These are phyloP conservation scores for Neofusicoccum parvum DNA, from an alignment of 2,329 filamentous ascomycete species.

Conservation along the genomic window DNA sequence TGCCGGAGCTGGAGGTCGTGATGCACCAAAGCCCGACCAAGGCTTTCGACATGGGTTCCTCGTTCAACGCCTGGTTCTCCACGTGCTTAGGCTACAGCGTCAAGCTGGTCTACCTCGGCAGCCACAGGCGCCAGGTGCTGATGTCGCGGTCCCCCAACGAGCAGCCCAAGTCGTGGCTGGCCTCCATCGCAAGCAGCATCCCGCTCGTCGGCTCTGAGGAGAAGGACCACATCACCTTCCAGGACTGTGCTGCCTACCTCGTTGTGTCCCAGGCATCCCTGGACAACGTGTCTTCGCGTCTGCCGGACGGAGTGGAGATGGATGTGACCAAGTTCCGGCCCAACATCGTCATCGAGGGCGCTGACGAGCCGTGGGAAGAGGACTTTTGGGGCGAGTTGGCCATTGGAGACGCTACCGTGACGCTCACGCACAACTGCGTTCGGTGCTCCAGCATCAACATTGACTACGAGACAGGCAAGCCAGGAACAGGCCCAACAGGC, in stretches of 20 bases:
- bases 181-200: slow-evolving; percentile 30
- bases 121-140: slow-evolving; percentile 43
- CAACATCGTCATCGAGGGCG: slow-evolving; percentile 48
- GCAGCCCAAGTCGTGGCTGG: slow-evolving; percentile 35
- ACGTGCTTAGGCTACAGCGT: slow-evolving; percentile 47
- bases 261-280: slow-evolving; percentile 71
- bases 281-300: slow-evolving; percentile 59
- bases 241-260: slow-evolving; percentile 75
- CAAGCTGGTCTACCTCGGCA: slow-evolving; percentile 47
- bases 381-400: slow-evolving; percentile 49
- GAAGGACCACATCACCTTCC: slow-evolving; percentile 62
- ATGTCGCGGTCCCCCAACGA: slow-evolving; percentile 34
- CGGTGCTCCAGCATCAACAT: slow-evolving; percentile 51
- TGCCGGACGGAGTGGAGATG: slow-evolving; percentile 40
- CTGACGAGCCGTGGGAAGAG: slow-evolving; percentile 46
- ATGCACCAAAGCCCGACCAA: slow-evolving; percentile 47
- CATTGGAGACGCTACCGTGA: slow-evolving; percentile 38
- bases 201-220: slow-evolving; percentile 17
- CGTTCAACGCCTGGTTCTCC: slow-evolving; percentile 49
- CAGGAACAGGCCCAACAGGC: slow-evolving; percentile 39
- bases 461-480: slow-evolving; percentile 49
- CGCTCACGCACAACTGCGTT: slow-evolving; percentile 49
- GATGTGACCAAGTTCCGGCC: slow-evolving; percentile 52
- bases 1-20: slow-evolving; percentile 42
- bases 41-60: slow-evolving; percentile 46